A percentile compares a stretch with the other conserved stretches of the same genome.
Evolutionary conservation across 108 stramenopile species (phyloP).

Genomic region (Poteriospumella lacustris): DNA sequence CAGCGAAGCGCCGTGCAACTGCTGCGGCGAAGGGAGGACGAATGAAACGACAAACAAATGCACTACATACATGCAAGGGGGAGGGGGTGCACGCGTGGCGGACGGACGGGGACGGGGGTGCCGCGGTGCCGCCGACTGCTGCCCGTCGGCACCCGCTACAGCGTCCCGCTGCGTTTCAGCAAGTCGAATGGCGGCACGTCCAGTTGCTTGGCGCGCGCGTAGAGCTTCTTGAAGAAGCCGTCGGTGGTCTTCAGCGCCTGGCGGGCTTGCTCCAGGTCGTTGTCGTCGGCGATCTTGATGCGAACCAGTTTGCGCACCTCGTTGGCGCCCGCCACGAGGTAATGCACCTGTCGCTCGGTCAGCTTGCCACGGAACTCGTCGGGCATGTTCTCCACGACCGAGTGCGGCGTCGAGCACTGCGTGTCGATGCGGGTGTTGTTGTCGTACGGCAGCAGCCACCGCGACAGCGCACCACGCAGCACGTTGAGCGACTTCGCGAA

Average conservation of each 20-base stretch:
- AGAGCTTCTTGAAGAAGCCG: conserved; percentile 33
- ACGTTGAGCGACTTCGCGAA: conserved; percentile 37
- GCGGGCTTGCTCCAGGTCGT: conserved; percentile 44
- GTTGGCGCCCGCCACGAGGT: conserved; percentile 38
- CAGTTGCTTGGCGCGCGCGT: neutral
- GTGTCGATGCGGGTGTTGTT: conserved; percentile 41
- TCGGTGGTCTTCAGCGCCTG: conserved; percentile 36
- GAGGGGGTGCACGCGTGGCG: no score
- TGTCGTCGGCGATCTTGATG: conserved; percentile 50
- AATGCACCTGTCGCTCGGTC: conserved; percentile 17
- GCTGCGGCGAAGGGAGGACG: no score
- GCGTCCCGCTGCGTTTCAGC: no score
- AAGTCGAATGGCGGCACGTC: neutral
- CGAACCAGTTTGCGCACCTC: conserved; percentile 40
- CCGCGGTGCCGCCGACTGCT: no score
- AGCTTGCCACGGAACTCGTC: conserved; percentile 20
- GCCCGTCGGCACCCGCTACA: no score
- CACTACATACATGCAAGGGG: no score
- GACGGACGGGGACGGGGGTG: no score
- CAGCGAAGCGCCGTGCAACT: no score
- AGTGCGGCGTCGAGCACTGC: conserved; percentile 31
- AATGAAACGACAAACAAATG: no score
- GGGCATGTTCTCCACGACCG: conserved; percentile 20
- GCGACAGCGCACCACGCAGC: conserved; percentile 46
- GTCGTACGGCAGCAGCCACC: conserved; percentile 50